Conservation (phyloP, 306 rosid species). For the Abrus pulchellus region DNA sequence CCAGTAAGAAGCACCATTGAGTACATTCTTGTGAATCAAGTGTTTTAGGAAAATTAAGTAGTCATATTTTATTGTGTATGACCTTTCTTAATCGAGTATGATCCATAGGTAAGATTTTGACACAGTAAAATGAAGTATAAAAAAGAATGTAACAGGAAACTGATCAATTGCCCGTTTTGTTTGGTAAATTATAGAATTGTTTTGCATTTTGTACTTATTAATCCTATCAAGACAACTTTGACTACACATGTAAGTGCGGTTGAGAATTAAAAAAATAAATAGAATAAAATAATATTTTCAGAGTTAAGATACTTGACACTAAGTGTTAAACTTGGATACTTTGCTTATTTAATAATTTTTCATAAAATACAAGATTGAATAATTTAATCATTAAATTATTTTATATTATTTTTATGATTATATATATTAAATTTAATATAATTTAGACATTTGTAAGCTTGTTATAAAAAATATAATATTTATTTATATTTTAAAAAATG, state of each 20-base stretch:
- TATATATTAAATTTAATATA: too few relatives aligned
- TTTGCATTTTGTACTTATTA: background rate
- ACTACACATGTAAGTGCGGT: background rate
- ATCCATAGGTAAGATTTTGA: background rate
- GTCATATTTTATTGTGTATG: conserved; percentile 22
- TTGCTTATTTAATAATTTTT: too few relatives aligned
- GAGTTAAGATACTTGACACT: too few relatives aligned
- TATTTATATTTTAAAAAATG: too few relatives aligned
- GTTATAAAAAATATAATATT: too few relatives aligned
- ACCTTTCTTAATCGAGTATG: background rate
- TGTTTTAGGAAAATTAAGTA: background rate
- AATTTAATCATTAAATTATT: too few relatives aligned
- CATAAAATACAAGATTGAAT: too few relatives aligned
- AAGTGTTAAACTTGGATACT: too few relatives aligned
- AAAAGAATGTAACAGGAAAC: background rate
- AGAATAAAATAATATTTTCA: too few relatives aligned
- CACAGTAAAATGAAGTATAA: background rate
- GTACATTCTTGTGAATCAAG: background rate
- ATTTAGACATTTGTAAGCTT: too few relatives aligned
- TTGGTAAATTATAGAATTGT: background rate
- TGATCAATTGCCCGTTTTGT: background rate
- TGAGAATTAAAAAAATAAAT: background rate
- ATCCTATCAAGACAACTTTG: background rate
- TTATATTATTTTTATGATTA: too few relatives aligned
- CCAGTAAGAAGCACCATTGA: conserved; percentile 49